These are phyloP conservation scores for Penicillium cataractarum DNA, from an alignment of 495 filamentous ascomycete genomes.

Conservation along the genomic window DNA sequence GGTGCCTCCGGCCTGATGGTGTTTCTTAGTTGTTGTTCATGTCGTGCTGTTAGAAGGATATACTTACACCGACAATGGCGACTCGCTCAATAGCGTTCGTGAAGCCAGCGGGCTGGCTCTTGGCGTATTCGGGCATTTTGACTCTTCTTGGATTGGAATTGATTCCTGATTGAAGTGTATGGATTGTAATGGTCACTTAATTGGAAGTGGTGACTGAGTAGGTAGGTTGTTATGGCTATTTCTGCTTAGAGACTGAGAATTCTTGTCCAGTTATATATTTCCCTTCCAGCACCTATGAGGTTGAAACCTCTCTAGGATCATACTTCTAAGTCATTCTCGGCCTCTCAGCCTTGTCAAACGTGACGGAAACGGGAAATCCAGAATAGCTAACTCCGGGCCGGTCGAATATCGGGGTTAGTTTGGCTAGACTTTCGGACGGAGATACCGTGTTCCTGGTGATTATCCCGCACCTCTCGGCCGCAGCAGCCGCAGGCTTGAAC, in stretches of 20 bases:
- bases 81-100: slow-evolving; percentile 49
- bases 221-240: neutral
- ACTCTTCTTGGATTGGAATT: neutral
- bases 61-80: slow-evolving; percentile 54
- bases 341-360: neutral
- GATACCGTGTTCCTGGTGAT: neutral
- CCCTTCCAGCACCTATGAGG: too few species aligned
- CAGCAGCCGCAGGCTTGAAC: neutral
- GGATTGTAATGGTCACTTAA: too few species aligned
- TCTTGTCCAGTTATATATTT: neutral
- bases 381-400: neutral
- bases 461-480: neutral
- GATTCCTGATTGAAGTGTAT: too few species aligned
- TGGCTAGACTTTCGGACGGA: too few species aligned
- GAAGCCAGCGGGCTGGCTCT: slow-evolving; percentile 42
- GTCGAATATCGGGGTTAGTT: too few species aligned
- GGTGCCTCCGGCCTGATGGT: slow-evolving; percentile 59
- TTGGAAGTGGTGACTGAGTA: neutral
- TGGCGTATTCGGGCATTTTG: slow-evolving; percentile 37
- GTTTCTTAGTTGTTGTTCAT: slow-evolving; percentile 21
- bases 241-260: neutral
- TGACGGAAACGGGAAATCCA: neutral
- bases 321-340: neutral
- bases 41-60: slow-evolving; percentile 1
- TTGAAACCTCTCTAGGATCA: neutral